Evolutionary conservation across 2,329 filamentous ascomycete species (phyloP).

Genomic region (Reticulascus tulasneorum): DNA sequence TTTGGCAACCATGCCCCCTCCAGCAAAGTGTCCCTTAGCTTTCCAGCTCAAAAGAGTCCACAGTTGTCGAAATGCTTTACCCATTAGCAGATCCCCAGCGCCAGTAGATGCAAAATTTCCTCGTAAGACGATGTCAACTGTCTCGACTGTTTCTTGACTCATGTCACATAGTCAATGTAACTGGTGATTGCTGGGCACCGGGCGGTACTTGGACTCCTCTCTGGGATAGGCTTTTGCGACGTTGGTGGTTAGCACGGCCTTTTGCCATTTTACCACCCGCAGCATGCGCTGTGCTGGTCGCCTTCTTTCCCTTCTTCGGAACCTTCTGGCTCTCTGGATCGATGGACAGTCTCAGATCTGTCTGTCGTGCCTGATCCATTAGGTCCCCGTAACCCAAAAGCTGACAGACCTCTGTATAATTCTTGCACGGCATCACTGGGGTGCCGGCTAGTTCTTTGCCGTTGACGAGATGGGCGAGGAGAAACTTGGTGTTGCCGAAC

Average conservation of each 20-base stretch:
- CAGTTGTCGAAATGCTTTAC: conserved; percentile 8
- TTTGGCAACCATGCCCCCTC: no score
- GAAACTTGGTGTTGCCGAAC: conserved; percentile 89
- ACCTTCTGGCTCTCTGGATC: conserved; percentile 41
- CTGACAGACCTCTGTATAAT: conserved; percentile 66
- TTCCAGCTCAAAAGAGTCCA: conserved; percentile 3
- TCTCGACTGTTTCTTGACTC: conserved; percentile 4
- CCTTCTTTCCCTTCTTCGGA: conserved; percentile 25
- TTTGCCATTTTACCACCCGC: conserved; percentile 43
- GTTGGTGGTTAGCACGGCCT: conserved; percentile 11
- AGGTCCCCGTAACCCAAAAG: conserved; percentile 62
- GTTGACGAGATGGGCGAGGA: conserved; percentile 80
- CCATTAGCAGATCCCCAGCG: conserved; percentile 11
- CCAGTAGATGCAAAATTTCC: conserved; percentile 8
- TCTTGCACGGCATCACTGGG: conserved; percentile 61
- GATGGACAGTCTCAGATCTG: conserved; percentile 62
- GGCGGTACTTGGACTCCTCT: conserved; percentile 17
- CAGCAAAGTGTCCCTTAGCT: no score
- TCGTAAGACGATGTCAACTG: neutral
- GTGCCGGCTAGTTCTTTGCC: conserved; percentile 67
- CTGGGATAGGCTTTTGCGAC: conserved; percentile 26
- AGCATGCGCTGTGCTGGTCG: conserved; percentile 39
- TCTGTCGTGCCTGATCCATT: conserved; percentile 56
- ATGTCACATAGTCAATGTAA: no score
- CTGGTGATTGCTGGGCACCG: conserved; percentile 16